A percentile compares a stretch with the other conserved stretches of the same genome.
These are phyloP conservation scores for Leccinellum rugosiceps DNA, from an alignment of 768 basidiomycete species.

Conservation along the genomic window DNA sequence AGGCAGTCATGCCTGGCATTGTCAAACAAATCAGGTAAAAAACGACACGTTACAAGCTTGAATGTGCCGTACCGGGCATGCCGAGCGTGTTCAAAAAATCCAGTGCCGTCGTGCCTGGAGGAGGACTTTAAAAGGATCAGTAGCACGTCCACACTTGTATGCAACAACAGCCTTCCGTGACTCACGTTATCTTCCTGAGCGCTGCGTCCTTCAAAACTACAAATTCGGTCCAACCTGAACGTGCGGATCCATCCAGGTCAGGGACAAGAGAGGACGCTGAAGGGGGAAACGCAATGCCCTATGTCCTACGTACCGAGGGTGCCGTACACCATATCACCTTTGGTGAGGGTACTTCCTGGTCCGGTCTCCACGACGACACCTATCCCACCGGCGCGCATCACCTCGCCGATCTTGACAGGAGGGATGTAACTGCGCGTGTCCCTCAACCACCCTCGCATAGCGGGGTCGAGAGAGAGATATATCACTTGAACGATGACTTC, in stretches of 20 bases:
- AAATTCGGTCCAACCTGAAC: conserved; percentile 76
- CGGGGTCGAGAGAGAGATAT: conserved; percentile 82
- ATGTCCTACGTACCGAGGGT: conserved; percentile 46
- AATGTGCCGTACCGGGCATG: conserved; percentile 49
- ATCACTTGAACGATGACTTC: conserved; percentile 75
- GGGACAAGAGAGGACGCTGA: background rate
- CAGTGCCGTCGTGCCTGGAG: conserved; percentile 58
- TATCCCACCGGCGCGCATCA: conserved; percentile 71
- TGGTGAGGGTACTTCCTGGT: conserved; percentile 47
- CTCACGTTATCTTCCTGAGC: conserved; percentile 56
- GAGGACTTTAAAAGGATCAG: conserved; percentile 38
- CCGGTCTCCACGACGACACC: conserved; percentile 64
- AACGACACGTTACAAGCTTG: background rate
- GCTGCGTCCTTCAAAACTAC: conserved; percentile 54
- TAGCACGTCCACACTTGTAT: background rate
- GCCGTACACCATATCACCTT: conserved; percentile 71
- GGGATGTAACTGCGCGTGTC: conserved; percentile 69
- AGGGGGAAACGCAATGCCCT: background rate
- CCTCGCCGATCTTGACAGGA: conserved; percentile 70
- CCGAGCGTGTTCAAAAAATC: conserved; percentile 87
- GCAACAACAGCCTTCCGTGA: background rate
- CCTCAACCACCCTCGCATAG: conserved; percentile 82
- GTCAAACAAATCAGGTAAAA: background rate
- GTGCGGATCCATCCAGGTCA: background rate
- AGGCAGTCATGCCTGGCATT: conserved; percentile 76